Evolutionary conservation across 106 monocot species (phyloP), one percentile per base, ranked within the genome.

Genomic region (Hemerocallis citrina): DNA sequence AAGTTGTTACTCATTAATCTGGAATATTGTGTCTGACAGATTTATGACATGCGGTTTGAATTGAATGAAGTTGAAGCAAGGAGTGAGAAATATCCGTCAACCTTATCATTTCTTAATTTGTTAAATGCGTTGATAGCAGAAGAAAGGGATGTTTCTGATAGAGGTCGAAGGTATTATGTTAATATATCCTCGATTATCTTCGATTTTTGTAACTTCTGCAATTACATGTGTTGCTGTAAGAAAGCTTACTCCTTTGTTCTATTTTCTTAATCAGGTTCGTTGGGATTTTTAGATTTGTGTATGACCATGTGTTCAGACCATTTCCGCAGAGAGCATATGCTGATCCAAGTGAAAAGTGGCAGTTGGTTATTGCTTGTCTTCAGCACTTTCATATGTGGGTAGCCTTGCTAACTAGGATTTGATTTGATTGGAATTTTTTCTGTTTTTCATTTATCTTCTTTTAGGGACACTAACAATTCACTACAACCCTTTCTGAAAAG

Each of bases 1-100:
- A n/a, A n/a, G n/a, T n/a, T n/a, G n/a, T n/a, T n/a, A n/a, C n/a
- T n/a, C n/a, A n/a, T n/a, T n/a, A n/a, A n/a, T n/a, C n/a, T n/a
- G n/a, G n/a, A n/a, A n/a, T n/a, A n/a, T 5, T n/a, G 60, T 59
- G 29, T 69, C 6, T 57, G 2, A 40, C 70, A 94, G 94, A 66
- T 86, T 63, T 94, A 94, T 77, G 94, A 94, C 75, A 94, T 94
- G 94, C 79, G 76, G 39, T 83, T 74, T 78, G 82, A 96, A 55
- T 71, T 96, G 41, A 87, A 91, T 77, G 95, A 96, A 81, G 76
- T 96, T 24, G 95, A 96, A 79, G 83, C 95, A 64, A 87, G 86
- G 68, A 86, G 48, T 57, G 95, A 96, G 67, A 86, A 71, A 63
- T 96, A 96, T 81, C 95, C 95, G 42, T 96, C 95, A 7, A 90